Evolutionary conservation across 2,329 filamentous ascomycete species (phyloP), one percentile per base, ranked within the genome.

Genomic region (Periglandula ipomoeae): DNA sequence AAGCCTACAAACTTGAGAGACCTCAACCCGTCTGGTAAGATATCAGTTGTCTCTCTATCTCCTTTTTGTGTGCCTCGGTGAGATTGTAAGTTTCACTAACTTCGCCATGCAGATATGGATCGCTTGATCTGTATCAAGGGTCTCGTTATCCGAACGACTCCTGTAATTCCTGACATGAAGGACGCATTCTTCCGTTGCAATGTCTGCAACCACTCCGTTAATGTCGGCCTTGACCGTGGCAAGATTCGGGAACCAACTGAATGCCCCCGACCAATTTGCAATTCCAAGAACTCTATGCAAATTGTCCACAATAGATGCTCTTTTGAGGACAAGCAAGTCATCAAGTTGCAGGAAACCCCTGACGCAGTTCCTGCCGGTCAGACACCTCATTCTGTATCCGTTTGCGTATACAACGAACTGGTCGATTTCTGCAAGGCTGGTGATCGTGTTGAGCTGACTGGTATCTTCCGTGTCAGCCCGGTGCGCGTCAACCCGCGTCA

Each of bases 151-250:
- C 84, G 93, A 53, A 87, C 93, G 3, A 97, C 93, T 0, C 89
- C 93, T 1, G 87, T 98, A 55, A 97, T 98, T 55, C 93, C 93
- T 0, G 93, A 98, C 60, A 98, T 98, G 94, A 96, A 94, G 70
- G 88, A 95, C 63, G 93, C 93, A 0, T 96, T 95, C 70, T 98
- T 98, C 79, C 86, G 88, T 54, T 98, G 93, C 70, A 87, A 89
- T 50, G 81, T 91, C 23, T 98, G 93, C 69, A 89, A 89, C 60
- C 89, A 96, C 67, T 91, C 87, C 4, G 81, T 95, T 52, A 87
- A 86, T 54, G 89, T 96, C 48, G 86, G 89, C 49, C 85, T 98
- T 59, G 93, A 98, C 63, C 85, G 93, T 60, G 93, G 94, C 65
- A 93, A 91, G 71, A 98, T 98, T 60, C 84, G 88, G 20, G 93